Percentiles rank a stretch among this genome's conserved stretches.
Conservation (phyloP, 2,329 filamentous ascomycete genomes). For the Fusarium sp. region DNA sequence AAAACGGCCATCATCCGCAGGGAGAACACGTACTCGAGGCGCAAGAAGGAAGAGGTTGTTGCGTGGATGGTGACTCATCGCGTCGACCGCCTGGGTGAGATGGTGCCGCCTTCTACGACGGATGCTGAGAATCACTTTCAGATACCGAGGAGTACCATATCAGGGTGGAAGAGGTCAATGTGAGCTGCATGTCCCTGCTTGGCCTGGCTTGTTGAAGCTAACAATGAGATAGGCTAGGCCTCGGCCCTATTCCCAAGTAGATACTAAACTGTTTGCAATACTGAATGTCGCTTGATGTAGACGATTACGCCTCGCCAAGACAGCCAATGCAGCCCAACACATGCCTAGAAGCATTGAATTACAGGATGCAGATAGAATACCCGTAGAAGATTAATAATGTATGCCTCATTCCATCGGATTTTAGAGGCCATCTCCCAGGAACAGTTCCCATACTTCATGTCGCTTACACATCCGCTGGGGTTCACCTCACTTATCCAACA, state of each 20-base stretch:
- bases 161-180: constrained; percentile 12
- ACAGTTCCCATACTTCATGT: not conserved
- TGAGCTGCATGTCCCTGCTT: not conserved
- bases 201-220: not conserved
- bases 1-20: constrained; percentile 18
- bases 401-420: constrained; percentile 6
- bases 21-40: constrained; percentile 20
- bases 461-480: constrained; percentile 14
- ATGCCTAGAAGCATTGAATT: not conserved
- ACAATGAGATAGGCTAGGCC: not conserved
- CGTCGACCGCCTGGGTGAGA: constrained; percentile 2
- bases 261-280: not conserved
- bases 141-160: constrained; percentile 23
- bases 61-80: constrained; percentile 14
- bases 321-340: not conserved
- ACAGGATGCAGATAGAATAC: not conserved
- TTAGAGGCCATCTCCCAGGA: not conserved
- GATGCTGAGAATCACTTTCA: constrained; percentile 21
- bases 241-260: constrained; percentile 16
- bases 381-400: constrained; percentile 18
- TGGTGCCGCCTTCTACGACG: constrained; percentile 5
- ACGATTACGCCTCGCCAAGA: not conserved
- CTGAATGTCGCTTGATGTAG: no score
- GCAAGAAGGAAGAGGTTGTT: constrained; percentile 20
- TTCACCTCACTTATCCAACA: not conserved